Percentiles rank a stretch among this genome's conserved stretches.
These are phyloP conservation scores for Clausena lansium DNA, from an alignment of 345 rosid genomes.

Conservation along the genomic window DNA sequence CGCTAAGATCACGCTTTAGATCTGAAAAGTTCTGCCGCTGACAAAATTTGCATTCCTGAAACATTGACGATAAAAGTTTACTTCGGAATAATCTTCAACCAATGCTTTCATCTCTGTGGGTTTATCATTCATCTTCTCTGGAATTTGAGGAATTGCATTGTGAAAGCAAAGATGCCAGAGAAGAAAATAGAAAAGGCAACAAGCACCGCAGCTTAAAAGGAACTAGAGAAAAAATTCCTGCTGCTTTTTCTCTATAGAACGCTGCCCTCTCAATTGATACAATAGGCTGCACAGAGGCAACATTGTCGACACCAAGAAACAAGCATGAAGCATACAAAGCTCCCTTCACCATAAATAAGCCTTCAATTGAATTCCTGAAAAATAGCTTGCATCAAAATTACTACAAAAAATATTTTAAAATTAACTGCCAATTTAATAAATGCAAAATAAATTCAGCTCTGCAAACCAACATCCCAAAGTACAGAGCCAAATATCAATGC, in stretches of 20 bases:
- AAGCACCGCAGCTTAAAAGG: conserved; percentile 55
- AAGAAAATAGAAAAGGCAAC: conserved; percentile 53
- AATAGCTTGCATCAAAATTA: too few relatives aligned
- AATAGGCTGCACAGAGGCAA: conserved; percentile 86
- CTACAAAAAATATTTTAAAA: too few relatives aligned
- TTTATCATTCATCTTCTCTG: conserved; percentile 57
- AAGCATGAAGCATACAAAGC: conserved; percentile 76
- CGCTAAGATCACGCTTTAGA: too few relatives aligned
- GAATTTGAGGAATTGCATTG: conserved; percentile 70
- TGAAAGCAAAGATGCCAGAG: conserved; percentile 54
- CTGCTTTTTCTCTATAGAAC: conserved; percentile 88
- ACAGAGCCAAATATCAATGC: conserved; percentile 74
- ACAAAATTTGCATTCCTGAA: background rate
- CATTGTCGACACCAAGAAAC: conserved; percentile 82
- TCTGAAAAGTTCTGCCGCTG: too few relatives aligned
- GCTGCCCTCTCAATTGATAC: conserved; percentile 87
- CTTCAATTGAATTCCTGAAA: too few relatives aligned
- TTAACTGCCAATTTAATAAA: too few relatives aligned
- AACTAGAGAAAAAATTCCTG: conserved; percentile 76
- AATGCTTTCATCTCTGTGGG: background rate
- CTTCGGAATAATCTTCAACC: background rate
- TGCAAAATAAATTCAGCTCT: conserved; percentile 37
- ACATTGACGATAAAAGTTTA: background rate
- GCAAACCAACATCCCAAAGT: conserved; percentile 72
- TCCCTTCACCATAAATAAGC: conserved; percentile 80